Conservation (phyloP, 2,329 filamentous ascomycete genomes). For the Amesomyces nigricolor region DNA sequence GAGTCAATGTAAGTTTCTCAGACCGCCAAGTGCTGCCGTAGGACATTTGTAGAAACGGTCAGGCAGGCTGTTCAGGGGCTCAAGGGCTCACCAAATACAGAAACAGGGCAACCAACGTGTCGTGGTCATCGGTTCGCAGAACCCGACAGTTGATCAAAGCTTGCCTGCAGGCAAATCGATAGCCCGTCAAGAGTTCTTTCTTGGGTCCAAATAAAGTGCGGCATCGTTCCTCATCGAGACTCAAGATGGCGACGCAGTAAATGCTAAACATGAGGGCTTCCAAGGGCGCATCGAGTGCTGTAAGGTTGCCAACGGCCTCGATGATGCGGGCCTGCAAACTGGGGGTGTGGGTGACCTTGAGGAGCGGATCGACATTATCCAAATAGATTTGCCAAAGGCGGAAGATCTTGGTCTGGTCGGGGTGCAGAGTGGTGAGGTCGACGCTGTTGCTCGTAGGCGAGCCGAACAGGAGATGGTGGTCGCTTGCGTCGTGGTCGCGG, state of each 20-base stretch:
- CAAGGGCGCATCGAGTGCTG: conserved; percentile 35
- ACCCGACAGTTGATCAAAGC: conserved; percentile 48
- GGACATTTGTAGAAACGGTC: no score
- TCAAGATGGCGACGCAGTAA: conserved; percentile 40
- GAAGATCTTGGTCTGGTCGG: conserved; percentile 40
- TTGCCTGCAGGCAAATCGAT: conserved; percentile 46
- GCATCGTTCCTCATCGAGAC: conserved; percentile 41
- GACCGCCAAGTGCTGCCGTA: no score
- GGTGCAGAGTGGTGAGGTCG: conserved; percentile 48
- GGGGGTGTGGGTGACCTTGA: conserved; percentile 55
- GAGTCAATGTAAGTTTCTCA: neutral
- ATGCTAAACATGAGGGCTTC: conserved; percentile 55
- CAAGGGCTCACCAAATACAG: conserved; percentile 47
- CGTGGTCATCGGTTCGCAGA: conserved; percentile 44
- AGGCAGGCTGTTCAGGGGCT: neutral
- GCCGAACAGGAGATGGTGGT: conserved; percentile 50
- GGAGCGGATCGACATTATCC: conserved; percentile 52
- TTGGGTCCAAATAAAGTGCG: conserved; percentile 37
- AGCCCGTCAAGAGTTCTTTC: conserved; percentile 37
- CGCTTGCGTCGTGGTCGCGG: conserved; percentile 26
- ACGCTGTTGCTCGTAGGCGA: conserved; percentile 32
- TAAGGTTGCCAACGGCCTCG: conserved; percentile 41
- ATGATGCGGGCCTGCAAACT: conserved; percentile 49
- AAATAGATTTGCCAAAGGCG: conserved; percentile 53
- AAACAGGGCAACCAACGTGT: conserved; percentile 51